Evolutionary conservation across 2,329 filamentous ascomycete genomes (phyloP).

Genomic region (Mycosphaerelloides madeirae): DNA sequence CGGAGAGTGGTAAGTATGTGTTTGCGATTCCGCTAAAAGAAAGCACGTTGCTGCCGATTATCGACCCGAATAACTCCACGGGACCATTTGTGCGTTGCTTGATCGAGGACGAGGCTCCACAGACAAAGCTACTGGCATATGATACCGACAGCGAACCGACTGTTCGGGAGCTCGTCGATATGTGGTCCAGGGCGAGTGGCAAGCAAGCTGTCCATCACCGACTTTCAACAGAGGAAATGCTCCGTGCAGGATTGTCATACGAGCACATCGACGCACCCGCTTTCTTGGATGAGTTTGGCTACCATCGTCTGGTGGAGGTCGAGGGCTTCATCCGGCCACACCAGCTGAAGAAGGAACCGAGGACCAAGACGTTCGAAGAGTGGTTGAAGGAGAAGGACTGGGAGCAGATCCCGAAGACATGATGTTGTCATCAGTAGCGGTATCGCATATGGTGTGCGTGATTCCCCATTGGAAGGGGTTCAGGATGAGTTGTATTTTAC

Average conservation of each 20-base stretch:
- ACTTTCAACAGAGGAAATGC: background rate
- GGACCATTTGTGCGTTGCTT: background rate
- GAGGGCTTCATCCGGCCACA: background rate
- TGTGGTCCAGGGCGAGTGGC: background rate
- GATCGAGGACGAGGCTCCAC: background rate
- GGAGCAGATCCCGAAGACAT: too few species aligned
- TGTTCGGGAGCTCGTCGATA: background rate
- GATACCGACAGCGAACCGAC: background rate
- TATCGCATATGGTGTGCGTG: too few species aligned
- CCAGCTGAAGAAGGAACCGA: background rate
- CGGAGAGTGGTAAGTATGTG: background rate
- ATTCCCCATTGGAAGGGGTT: too few species aligned
- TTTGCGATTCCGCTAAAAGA: background rate
- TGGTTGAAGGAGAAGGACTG: background rate
- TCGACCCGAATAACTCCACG: background rate
- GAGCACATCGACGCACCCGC: background rate
- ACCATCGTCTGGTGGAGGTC: too few species aligned
- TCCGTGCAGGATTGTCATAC: background rate
- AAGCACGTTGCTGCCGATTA: background rate
- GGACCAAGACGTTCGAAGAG: background rate
- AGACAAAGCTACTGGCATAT: background rate
- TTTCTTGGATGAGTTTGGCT: background rate
- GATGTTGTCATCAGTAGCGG: too few species aligned
- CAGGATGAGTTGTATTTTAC: too few species aligned
- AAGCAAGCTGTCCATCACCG: background rate